A percentile compares a stretch with the other conserved stretches of the same genome.
phyloP scores from a whole-genome alignment of 2,329 filamentous ascomycete species.

The Neopestalotiopsis clavispora region DNA sequence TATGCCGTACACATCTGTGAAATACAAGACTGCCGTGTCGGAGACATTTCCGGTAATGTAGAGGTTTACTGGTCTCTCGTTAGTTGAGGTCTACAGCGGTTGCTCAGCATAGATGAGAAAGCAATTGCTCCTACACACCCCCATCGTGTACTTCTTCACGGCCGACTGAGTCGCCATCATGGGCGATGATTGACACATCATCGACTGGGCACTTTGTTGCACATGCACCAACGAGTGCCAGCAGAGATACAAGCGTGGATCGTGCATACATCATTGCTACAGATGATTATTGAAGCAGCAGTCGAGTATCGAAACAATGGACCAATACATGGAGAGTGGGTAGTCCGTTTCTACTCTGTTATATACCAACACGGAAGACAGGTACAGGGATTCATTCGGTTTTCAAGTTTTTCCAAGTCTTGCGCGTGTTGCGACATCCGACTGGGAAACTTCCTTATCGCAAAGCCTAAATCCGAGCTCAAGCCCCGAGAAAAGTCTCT shows the following conservation, averaged over 20 bases:
- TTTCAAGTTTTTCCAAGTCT: not conserved
- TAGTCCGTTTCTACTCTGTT: not conserved
- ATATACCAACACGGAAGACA: not conserved
- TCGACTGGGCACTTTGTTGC: conserved; percentile 28
- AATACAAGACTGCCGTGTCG: conserved; percentile 35
- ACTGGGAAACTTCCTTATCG: not conserved
- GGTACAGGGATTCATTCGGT: not conserved
- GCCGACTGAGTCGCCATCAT: conserved; percentile 34
- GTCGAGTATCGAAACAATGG: not conserved
- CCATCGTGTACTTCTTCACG: conserved; percentile 32
- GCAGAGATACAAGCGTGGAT: conserved; percentile 11
- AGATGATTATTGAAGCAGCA: not conserved
- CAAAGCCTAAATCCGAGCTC: not conserved
- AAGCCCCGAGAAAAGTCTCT: not conserved
- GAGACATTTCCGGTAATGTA: conserved; percentile 35
- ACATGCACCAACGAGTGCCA: conserved; percentile 8
- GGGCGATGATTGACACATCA: conserved; percentile 32
- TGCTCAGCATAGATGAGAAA: not conserved
- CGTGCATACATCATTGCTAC: conserved; percentile 5
- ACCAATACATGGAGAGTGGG: not conserved
- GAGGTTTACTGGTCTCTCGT: conserved; percentile 31
- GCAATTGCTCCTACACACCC: conserved; percentile 24
- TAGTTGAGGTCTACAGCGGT: not conserved
- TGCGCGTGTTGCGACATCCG: not conserved
- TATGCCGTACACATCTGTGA: conserved; percentile 40